These are phyloP conservation scores for Microsporum ferrugineum DNA, from an alignment of 2,329 filamentous ascomycete genomes.

Conservation along the genomic window DNA sequence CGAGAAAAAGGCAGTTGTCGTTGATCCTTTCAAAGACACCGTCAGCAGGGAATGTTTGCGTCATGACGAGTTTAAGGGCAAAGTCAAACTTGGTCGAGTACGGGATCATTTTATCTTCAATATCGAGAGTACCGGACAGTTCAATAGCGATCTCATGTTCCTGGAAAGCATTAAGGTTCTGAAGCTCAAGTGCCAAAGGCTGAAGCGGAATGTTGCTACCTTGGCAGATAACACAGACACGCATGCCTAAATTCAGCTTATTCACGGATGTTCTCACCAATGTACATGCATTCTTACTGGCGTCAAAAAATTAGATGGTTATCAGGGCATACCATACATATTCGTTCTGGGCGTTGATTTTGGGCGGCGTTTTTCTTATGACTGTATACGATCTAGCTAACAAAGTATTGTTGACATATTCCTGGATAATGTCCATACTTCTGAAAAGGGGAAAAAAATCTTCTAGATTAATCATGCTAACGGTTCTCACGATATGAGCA, in stretches of 20 bases:
- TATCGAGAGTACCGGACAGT: conserved; percentile 90
- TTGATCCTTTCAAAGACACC: conserved; percentile 83
- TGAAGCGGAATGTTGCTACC: conserved; percentile 36
- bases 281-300: not conserved
- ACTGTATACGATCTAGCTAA: not conserved
- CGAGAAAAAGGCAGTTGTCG: conserved; percentile 76
- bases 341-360: not conserved
- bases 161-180: conserved; percentile 75
- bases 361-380: not conserved
- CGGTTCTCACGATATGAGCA: not conserved
- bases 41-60: conserved; percentile 87
- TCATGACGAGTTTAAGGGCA: conserved; percentile 85
- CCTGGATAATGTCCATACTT: not conserved
- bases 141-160: conserved; percentile 87
- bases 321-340: not conserved
- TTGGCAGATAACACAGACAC: conserved; percentile 26
- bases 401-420: not conserved
- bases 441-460: not conserved
- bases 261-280: not conserved
- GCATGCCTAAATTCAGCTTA: not conserved
- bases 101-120: conserved; percentile 97
- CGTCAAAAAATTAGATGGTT: conserved; percentile 1
- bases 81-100: conserved; percentile 82
- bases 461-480: not conserved
- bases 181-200: conserved; percentile 61